Conservation (phyloP, 257 asterid species). For the Vinca minor region DNA sequence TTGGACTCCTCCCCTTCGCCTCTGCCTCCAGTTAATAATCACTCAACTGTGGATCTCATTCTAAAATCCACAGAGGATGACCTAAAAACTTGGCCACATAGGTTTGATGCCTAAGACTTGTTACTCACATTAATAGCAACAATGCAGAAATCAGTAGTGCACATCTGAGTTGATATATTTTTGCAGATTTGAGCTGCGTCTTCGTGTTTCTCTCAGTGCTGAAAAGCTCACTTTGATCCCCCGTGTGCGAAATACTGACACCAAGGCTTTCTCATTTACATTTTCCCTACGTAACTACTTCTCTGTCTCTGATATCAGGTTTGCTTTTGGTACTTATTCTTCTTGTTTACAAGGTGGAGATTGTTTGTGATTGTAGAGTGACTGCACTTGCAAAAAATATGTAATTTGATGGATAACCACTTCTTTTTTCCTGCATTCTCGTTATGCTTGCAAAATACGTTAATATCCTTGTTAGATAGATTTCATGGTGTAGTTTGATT, state of each 20-base stretch:
- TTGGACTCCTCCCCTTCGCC: slow-evolving; percentile 66
- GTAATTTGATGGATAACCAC: slow-evolving; percentile 1
- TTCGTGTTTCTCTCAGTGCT: slow-evolving; percentile 56
- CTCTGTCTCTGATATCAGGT: slow-evolving; percentile 79
- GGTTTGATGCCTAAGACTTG: slow-evolving; percentile 22
- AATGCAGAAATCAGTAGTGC: too few relatives aligned
- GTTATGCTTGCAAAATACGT: slow-evolving; percentile 21
- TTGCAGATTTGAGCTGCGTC: slow-evolving; percentile 70
- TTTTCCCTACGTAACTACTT: slow-evolving; percentile 65
- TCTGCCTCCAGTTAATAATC: slow-evolving; percentile 47
- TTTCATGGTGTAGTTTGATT: slow-evolving; percentile 36
- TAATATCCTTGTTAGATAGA: slow-evolving; percentile 29
- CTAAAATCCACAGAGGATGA: slow-evolving; percentile 77
- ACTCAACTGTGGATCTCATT: slow-evolving; percentile 62
- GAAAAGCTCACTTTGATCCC: slow-evolving; percentile 66
- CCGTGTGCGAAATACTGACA: slow-evolving; percentile 62
- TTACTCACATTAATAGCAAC: not conserved
- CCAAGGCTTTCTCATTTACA: slow-evolving; percentile 63
- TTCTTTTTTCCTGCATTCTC: slow-evolving; percentile 6
- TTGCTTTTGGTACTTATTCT: slow-evolving; percentile 20
- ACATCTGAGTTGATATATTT: not conserved
- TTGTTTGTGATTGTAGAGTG: not conserved
- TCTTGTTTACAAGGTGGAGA: slow-evolving; percentile 15
- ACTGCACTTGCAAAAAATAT: not conserved
- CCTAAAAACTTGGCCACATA: slow-evolving; percentile 73